Evolutionary conservation across 2,329 filamentous ascomycete genomes (phyloP).

Genomic region (Ceratocystis cubensis): DNA sequence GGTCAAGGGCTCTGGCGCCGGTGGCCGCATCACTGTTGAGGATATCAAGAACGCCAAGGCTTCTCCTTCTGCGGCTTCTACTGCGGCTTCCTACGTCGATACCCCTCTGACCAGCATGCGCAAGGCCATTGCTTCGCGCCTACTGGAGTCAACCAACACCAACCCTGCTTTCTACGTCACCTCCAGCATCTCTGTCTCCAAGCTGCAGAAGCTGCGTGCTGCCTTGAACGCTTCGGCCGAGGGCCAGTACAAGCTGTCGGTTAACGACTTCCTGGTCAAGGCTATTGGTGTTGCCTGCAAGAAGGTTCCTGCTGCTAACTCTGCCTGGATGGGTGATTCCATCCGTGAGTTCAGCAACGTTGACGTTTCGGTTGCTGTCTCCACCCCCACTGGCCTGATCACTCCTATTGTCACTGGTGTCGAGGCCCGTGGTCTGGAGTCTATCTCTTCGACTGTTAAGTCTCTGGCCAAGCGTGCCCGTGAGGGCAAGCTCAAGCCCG

Average conservation of each 20-base stretch:
- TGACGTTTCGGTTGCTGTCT: constrained; percentile 90
- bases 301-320: constrained; percentile 94
- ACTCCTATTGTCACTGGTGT: constrained; percentile 92
- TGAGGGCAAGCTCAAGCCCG: constrained; percentile 96
- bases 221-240: constrained; percentile 80
- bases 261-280: constrained; percentile 99
- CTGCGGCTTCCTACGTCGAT: constrained; percentile 65
- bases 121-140: constrained; percentile 89
- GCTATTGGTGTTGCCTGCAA: constrained; percentile 75
- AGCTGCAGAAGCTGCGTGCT: constrained; percentile 90
- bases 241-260: constrained; percentile 97
- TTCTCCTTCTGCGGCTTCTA: constrained; percentile 38
- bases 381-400: constrained; percentile 87
- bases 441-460: constrained; percentile 83
- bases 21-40: constrained; percentile 77
- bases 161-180: constrained; percentile 99
- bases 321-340: constrained; percentile 78
- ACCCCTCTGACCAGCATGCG: constrained; percentile 82
- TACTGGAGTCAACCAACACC: constrained; percentile 76
- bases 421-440: constrained; percentile 71
- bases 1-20: constrained; percentile 77
- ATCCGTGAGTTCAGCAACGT: constrained; percentile 90
- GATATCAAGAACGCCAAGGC: constrained; percentile 81
- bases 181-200: constrained; percentile 77
- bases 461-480: constrained; percentile 92